phyloP scores from a whole-genome alignment of 768 basidiomycete genomes.

The Clathrus columnatus region DNA sequence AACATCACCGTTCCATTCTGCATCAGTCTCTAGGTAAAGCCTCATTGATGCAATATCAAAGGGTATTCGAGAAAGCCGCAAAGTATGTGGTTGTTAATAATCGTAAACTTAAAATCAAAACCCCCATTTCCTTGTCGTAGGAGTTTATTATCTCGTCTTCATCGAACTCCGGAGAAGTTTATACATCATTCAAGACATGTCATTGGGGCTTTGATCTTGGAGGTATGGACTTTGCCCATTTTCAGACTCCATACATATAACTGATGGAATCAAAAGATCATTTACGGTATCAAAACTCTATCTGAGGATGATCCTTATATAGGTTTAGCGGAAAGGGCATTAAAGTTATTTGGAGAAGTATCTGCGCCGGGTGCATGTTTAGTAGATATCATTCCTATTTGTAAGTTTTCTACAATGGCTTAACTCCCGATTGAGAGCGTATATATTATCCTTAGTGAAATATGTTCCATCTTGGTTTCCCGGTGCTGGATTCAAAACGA shows the following conservation, averaged over 20 bases:
- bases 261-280: not conserved
- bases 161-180: not conserved
- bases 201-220: not conserved
- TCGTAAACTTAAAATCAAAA: not conserved
- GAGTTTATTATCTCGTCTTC: not conserved
- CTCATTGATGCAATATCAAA: not conserved
- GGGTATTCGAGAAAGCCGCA: not conserved
- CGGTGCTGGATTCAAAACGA: constrained; percentile 14
- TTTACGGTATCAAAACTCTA: not conserved
- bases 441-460: constrained; percentile 15
- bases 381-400: constrained; percentile 20
- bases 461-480: constrained; percentile 16
- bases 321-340: constrained; percentile 8
- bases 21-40: not conserved
- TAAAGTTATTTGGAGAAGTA: constrained; percentile 19
- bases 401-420: constrained; percentile 12
- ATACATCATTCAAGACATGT: not conserved
- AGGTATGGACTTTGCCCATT: not conserved
- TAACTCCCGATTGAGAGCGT: not conserved
- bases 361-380: constrained; percentile 24
- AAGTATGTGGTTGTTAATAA: not conserved
- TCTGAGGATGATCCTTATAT: not conserved
- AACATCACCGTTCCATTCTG: not conserved
- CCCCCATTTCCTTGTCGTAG: not conserved
- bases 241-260: not conserved